Percentiles rank a stretch among this genome's conserved stretches.
These are phyloP conservation scores for Penicillium samsonianum DNA, from an alignment of 495 filamentous ascomycete genomes.

Conservation along the genomic window DNA sequence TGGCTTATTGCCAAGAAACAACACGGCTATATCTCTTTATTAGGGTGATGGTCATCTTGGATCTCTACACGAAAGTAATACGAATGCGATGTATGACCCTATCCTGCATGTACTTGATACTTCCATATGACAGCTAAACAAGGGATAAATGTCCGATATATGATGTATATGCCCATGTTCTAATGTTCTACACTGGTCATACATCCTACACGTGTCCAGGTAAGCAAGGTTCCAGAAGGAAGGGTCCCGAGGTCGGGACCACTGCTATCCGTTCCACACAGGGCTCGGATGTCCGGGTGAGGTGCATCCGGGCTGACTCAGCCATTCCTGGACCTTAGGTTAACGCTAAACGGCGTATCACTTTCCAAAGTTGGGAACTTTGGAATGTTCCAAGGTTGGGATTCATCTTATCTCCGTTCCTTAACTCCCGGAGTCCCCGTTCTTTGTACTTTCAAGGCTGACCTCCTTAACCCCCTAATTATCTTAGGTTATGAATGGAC, in stretches of 20 bases:
- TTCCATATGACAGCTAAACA: not conserved
- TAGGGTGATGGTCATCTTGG: not conserved
- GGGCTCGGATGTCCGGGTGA: not conserved
- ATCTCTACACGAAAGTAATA: not conserved
- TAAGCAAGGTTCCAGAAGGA: too few species aligned
- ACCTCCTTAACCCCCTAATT: too few species aligned
- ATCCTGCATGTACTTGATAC: not conserved
- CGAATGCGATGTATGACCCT: not conserved
- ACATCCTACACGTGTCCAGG: not conserved
- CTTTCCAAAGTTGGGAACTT: too few species aligned
- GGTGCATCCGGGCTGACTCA: conserved; percentile 6
- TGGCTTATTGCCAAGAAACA: not conserved
- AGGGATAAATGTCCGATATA: too few species aligned
- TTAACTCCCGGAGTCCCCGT: too few species aligned
- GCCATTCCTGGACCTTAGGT: not conserved
- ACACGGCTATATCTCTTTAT: not conserved
- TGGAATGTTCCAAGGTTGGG: too few species aligned
- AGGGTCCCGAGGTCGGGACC: not conserved
- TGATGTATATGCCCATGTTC: too few species aligned
- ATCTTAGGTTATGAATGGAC: too few species aligned
- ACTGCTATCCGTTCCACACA: not conserved
- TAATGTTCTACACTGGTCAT: too few species aligned
- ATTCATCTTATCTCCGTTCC: not conserved
- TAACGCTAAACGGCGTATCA: too few species aligned
- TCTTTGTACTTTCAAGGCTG: too few species aligned